Percentiles rank a stretch among this genome's conserved stretches.
Evolutionary conservation across 2,329 filamentous ascomycete species (phyloP).

Genomic region (Cordyceps javanica): DNA sequence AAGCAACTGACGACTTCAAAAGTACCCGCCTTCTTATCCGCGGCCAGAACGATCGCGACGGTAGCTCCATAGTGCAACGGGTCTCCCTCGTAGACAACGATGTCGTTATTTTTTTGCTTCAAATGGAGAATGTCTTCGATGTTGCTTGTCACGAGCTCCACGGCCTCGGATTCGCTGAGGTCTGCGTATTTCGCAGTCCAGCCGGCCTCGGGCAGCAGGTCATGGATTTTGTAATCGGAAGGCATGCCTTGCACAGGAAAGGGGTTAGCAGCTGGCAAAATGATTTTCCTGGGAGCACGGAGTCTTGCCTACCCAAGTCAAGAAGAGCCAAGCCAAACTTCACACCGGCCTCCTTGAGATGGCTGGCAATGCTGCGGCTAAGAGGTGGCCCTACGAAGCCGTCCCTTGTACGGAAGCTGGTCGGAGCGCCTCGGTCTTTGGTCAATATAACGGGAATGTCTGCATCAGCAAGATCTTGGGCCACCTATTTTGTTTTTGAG

Average conservation of each 20-base stretch:
- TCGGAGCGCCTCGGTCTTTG: slow-evolving; percentile 28
- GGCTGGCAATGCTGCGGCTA: slow-evolving; percentile 29
- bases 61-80: slow-evolving; percentile 34
- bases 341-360: slow-evolving; percentile 35
- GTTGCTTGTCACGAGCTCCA: slow-evolving; percentile 33
- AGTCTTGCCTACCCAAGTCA: slow-evolving; percentile 17
- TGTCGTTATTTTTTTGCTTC: slow-evolving; percentile 27
- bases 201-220: slow-evolving; percentile 31
- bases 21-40: slow-evolving; percentile 21
- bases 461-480: slow-evolving; percentile 32
- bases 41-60: slow-evolving; percentile 31
- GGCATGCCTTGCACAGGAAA: slow-evolving; percentile 19
- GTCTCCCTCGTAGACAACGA: slow-evolving; percentile 38
- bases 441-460: slow-evolving; percentile 37
- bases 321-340: slow-evolving; percentile 27
- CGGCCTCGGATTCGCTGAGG: slow-evolving; percentile 25
- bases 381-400: slow-evolving; percentile 37
- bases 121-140: slow-evolving; percentile 35
- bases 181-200: slow-evolving; percentile 36
- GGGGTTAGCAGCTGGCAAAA: background rate
- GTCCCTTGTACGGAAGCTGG: slow-evolving; percentile 30
- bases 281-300: background rate
- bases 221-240: slow-evolving; percentile 32
- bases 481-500: slow-evolving; percentile 30
- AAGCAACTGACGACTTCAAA: slow-evolving; percentile 28